Evolutionary conservation across 2,329 filamentous ascomycete genomes (phyloP).

Genomic region (Sporothrix luriei): DNA sequence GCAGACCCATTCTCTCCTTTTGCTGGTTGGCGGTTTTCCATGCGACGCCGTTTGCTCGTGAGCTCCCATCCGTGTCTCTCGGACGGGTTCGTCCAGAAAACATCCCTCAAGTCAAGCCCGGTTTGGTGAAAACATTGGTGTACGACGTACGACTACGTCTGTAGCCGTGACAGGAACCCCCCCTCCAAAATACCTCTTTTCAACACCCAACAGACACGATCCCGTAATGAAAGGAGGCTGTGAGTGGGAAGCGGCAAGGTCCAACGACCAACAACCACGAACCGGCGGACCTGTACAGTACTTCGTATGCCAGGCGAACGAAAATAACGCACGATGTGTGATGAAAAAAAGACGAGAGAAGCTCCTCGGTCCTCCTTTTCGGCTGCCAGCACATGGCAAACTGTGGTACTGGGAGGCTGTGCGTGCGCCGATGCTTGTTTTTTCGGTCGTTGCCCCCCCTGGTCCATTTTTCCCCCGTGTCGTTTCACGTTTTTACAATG

Average conservation of each 20-base stretch:
- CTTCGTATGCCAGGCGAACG: not conserved
- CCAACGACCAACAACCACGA: conserved; percentile 6
- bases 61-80: not conserved
- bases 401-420: conserved; percentile 28
- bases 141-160: too few relatives aligned
- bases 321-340: conserved; percentile 8
- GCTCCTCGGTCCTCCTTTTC: not conserved
- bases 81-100: not conserved
- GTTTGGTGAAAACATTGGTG: too few relatives aligned
- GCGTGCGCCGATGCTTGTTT: conserved; percentile 1
- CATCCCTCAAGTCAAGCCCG: too few relatives aligned
- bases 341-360: not conserved
- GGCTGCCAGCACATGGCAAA: conserved; percentile 6
- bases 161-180: not conserved
- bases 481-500: not conserved
- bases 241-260: not conserved
- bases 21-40: not conserved
- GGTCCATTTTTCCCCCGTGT: not conserved
- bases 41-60: not conserved
- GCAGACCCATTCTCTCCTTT: conserved; percentile 4
- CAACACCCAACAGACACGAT: conserved; percentile 28
- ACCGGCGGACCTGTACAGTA: conserved; percentile 7
- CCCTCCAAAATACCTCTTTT: not conserved
- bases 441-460: not conserved
- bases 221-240: conserved; percentile 27